Conservation (phyloP, 345 rosid species). For the Jatropha curcas region DNA sequence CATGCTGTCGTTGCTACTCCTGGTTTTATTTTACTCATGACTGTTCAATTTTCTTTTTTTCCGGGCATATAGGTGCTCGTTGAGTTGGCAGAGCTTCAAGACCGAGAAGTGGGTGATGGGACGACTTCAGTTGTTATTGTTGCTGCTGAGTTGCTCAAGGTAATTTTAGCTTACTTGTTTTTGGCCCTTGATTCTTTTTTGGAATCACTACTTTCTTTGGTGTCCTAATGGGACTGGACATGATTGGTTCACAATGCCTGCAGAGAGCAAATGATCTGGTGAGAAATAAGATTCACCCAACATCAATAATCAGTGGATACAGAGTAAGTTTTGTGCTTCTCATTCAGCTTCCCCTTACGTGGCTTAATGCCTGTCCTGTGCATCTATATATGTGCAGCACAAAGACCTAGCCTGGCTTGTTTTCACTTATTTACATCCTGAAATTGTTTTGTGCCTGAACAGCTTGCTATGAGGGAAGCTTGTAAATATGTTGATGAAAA, state of each 20-base stretch:
- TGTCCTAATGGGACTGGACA: not conserved
- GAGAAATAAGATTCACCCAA: conserved; percentile 96
- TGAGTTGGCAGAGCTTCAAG: conserved; percentile 98
- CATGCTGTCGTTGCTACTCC: not conserved
- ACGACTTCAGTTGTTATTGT: conserved; percentile 94
- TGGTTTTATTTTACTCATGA: not conserved
- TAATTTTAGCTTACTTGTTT: conserved; percentile 20
- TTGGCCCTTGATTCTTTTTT: not conserved
- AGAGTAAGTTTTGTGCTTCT: conserved; percentile 54
- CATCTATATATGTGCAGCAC: not conserved
- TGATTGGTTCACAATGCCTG: conserved; percentile 18
- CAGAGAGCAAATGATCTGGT: conserved; percentile 97
- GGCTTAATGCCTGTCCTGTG: not conserved
- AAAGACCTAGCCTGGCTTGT: not conserved
- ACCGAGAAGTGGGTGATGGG: conserved; percentile 96
- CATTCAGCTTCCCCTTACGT: not conserved
- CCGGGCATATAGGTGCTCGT: conserved; percentile 87
- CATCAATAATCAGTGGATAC: conserved; percentile 92
- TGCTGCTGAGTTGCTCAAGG: conserved; percentile 89
- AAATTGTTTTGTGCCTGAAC: conserved; percentile 24
- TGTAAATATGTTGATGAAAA: conserved; percentile 93
- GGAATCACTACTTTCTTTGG: not conserved
- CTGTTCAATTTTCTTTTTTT: conserved; percentile 8
- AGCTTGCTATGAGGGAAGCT: conserved; percentile 99
- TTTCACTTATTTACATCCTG: not conserved